A percentile compares a stretch with the other conserved stretches of the same genome.
These are phyloP conservation scores for Coemansia sp. DNA, from an alignment of 192 early-diverging fungal genomes.

Conservation along the genomic window DNA sequence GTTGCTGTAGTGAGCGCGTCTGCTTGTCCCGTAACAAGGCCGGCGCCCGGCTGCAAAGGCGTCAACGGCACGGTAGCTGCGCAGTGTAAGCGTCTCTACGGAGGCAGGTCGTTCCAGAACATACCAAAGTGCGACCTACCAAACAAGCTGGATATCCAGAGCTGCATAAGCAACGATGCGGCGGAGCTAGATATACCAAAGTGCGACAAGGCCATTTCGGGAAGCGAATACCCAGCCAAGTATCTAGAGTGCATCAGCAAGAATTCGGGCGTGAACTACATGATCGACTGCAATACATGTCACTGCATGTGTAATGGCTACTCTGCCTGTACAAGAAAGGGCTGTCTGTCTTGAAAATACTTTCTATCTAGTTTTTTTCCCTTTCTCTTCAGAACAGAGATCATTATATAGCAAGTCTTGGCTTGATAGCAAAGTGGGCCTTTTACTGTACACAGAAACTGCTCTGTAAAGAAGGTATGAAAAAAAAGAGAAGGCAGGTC, in stretches of 20 bases:
- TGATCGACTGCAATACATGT: conserved; percentile 16
- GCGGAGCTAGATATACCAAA: neutral
- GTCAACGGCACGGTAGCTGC: conserved; percentile 3
- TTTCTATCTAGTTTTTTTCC: neutral
- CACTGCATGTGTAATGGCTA: conserved; percentile 13
- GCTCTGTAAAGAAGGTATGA: neutral
- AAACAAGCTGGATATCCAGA: neutral
- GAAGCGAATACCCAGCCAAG: conserved; percentile 3
- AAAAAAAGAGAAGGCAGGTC: too few species aligned
- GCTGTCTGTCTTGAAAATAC: conserved; percentile 1
- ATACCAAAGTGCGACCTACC: conserved; percentile 2
- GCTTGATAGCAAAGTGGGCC: too few species aligned
- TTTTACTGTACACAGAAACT: too few species aligned
- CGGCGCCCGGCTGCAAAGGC: conserved; percentile 7
- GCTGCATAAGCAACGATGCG: neutral
- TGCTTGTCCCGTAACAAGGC: too few species aligned
- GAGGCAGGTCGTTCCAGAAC: neutral
- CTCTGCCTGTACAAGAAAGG: conserved; percentile 15
- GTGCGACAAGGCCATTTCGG: conserved; percentile 5
- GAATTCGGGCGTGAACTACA: conserved; percentile 10
- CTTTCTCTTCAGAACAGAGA: too few species aligned
- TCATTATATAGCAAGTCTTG: too few species aligned
- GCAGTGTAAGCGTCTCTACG: conserved; percentile 23
- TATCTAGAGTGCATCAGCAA: conserved; percentile 12
- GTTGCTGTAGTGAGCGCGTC: too few species aligned